A percentile compares a stretch with the other conserved stretches of the same genome.
Evolutionary conservation across 2,329 filamentous ascomycete species (phyloP).

Genomic region (Fusarium transvaalense): DNA sequence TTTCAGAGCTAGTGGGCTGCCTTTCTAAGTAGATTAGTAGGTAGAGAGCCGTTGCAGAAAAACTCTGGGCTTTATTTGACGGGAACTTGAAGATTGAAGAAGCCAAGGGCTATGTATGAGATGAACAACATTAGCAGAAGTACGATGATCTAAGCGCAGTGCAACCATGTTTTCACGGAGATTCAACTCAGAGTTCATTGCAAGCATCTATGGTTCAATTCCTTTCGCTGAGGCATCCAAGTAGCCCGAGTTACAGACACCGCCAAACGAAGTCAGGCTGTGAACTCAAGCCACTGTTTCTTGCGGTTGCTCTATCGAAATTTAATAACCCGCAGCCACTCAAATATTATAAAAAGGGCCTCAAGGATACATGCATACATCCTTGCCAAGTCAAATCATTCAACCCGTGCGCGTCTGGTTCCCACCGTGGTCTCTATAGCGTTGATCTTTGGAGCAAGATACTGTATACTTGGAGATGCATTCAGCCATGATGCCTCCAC

Average conservation of each 20-base stretch:
- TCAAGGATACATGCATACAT: conserved; percentile 9
- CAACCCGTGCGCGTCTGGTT: conserved; percentile 46
- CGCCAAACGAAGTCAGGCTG: no score
- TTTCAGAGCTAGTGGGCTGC: background rate
- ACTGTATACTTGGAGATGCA: conserved; percentile 40
- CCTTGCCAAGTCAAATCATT: conserved; percentile 9
- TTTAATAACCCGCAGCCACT: background rate
- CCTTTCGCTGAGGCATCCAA: background rate
- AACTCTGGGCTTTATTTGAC: background rate
- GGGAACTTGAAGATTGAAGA: background rate
- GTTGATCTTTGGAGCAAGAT: conserved; percentile 53
- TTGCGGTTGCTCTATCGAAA: background rate
- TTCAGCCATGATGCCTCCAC: conserved; percentile 68
- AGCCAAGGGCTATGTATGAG: background rate
- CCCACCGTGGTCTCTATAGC: conserved; percentile 54
- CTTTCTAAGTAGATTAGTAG: no score
- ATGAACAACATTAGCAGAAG: background rate
- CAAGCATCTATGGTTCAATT: background rate
- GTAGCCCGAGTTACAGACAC: background rate
- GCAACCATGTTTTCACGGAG: background rate
- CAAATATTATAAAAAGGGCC: background rate
- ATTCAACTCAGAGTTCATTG: background rate
- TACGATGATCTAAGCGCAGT: background rate
- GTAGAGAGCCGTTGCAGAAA: background rate
- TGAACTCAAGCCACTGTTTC: background rate